These are phyloP conservation scores for Ballota nigra DNA, from an alignment of 257 asterid genomes.

Conservation along the genomic window DNA sequence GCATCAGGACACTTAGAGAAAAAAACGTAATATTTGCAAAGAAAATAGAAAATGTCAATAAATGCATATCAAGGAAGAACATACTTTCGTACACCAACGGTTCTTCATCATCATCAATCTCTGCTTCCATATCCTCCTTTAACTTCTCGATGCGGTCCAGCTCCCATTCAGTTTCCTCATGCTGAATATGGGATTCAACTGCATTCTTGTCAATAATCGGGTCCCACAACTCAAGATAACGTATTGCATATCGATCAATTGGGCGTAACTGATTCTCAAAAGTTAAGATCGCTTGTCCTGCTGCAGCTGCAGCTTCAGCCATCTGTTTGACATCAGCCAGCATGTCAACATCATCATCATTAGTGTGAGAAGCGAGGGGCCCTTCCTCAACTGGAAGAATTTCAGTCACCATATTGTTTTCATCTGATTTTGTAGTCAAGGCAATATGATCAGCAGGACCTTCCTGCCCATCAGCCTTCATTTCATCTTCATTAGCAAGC, in stretches of 20 bases:
- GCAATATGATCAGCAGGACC: slow-evolving; percentile 53
- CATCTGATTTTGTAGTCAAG: slow-evolving; percentile 37
- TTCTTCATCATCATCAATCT: slow-evolving; percentile 95
- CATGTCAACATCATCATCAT: slow-evolving; percentile 91
- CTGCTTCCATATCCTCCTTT: slow-evolving; percentile 99
- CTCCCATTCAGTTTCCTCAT: slow-evolving; percentile 96
- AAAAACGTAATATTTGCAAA: neutral
- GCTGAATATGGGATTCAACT: slow-evolving; percentile 47
- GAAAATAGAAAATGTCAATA: neutral
- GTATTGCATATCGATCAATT: slow-evolving; percentile 87
- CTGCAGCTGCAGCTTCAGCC: slow-evolving; percentile 96
- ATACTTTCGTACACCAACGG: slow-evolving; percentile 93
- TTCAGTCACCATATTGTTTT: slow-evolving; percentile 36
- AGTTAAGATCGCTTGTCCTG: slow-evolving; percentile 78
- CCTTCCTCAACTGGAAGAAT: slow-evolving; percentile 53
- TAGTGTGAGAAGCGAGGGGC: slow-evolving; percentile 45
- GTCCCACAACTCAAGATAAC: slow-evolving; percentile 90
- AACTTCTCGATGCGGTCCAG: slow-evolving; percentile 91
- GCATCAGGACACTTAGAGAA: neutral
- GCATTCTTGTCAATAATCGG: slow-evolving; percentile 83
- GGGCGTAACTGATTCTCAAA: slow-evolving; percentile 93
- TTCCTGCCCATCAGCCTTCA: slow-evolving; percentile 68
- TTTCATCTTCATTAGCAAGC: slow-evolving; percentile 77
- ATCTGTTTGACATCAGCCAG: slow-evolving; percentile 93
- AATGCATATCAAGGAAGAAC: slow-evolving; percentile 29